Evolutionary conservation across 2,329 filamentous ascomycete genomes (phyloP), one percentile per base, ranked within the genome.

Genomic region (Emmonsia crescens): DNA sequence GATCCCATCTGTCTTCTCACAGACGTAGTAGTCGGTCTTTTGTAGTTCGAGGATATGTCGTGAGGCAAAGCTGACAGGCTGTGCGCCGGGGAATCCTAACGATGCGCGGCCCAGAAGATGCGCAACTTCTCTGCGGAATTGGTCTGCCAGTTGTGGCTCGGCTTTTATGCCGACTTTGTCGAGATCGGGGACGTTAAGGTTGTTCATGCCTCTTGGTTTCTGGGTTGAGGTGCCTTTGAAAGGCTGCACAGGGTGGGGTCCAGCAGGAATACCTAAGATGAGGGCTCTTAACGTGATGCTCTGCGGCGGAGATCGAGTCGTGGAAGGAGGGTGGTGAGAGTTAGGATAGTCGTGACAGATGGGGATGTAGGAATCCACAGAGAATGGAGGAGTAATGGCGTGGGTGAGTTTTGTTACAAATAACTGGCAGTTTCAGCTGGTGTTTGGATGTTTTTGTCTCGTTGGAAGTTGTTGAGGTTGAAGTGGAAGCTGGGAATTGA

Each of bases 1-100:
- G 65, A 97, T 90, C 60, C 94, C 94, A 72, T 99, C 94, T 0
- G 93, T 96, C 79, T 99, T 99, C 77, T 99, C 94, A 80, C 93
- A 96, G 66, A 99, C 89, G 73, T 92, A 99, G 79, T 97, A 99
- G 76, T 97, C 94, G 71, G 89, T 82, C 62, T 82, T 81, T 64
- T 87, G 85, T 42, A 99, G 82, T 77, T 95, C 91, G n/a, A 85
- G 78, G 10, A 97, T 76, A 74, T 99, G 94, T 68, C 84, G 82
- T 62, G 88, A 82, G 60, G 89, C 82, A 73, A 99, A 99, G 71
- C 90, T 96, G 66, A 99, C 92, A 16, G 94, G 94, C 75, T 99
- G 94, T 59, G 94, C 93, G 70, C 85, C 94, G 0, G 94, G 92
- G 68, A 99, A 99, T 66, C 77, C 81, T 29, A 78, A 77, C 14